Evolutionary conservation across 1,284 basidiomycete species (phyloP).

Genomic region (Abortiporus biennis): DNA sequence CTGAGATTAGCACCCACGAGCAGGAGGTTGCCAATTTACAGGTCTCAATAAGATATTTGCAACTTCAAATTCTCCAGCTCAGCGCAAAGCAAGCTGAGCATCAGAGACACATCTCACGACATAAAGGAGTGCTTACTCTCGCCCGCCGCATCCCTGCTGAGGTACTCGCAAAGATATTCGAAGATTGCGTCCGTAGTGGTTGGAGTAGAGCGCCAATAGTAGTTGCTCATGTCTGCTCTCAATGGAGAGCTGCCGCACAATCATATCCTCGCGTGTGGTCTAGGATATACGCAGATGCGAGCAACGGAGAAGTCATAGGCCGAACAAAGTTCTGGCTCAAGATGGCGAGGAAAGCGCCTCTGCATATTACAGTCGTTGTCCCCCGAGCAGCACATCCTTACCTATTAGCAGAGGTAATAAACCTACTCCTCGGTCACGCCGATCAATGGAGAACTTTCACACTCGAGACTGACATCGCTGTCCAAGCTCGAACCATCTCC

Average conservation of each 20-base stretch:
- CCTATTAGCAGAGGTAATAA: conserved; percentile 30
- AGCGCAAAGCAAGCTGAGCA: conserved; percentile 34
- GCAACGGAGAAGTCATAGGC: conserved; percentile 34
- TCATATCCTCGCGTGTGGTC: conserved; percentile 52
- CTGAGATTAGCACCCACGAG: conserved; percentile 35
- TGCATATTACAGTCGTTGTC: conserved; percentile 41
- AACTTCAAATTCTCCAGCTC: conserved; percentile 35
- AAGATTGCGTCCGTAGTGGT: conserved; percentile 40
- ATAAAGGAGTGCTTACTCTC: conserved; percentile 45
- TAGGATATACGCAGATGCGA: conserved; percentile 45
- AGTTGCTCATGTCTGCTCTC: conserved; percentile 53
- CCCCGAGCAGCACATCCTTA: too few relatives aligned
- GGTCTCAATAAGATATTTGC: conserved; percentile 34
- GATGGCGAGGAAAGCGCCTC: conserved; percentile 33
- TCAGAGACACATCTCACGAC: conserved; percentile 36
- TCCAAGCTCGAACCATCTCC: conserved; percentile 31
- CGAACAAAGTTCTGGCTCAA: conserved; percentile 46
- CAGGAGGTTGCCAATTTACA: conserved; percentile 34
- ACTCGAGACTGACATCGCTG: conserved; percentile 31
- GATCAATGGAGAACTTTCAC: conserved; percentile 39
- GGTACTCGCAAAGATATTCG: conserved; percentile 49
- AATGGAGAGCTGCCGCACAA: conserved; percentile 50
- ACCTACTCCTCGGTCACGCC: conserved; percentile 32
- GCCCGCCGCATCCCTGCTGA: conserved; percentile 51
- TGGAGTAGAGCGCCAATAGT: conserved; percentile 52